Evolutionary conservation across 179 eudicot genomes (phyloP), one percentile per base, ranked within the genome.

Genomic region (Patellifolia procumbens): DNA sequence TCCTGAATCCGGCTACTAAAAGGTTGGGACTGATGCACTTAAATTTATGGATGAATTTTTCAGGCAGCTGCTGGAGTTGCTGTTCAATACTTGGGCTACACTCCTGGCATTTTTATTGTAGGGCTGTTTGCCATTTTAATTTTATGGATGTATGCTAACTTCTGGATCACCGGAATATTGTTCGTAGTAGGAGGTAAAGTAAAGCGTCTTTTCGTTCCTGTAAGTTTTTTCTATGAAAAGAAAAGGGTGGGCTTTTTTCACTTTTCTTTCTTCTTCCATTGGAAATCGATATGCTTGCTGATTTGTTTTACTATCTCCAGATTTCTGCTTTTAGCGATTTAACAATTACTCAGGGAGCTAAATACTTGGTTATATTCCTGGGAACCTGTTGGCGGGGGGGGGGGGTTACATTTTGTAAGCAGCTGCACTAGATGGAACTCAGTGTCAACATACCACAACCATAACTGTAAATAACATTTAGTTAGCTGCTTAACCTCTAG

Each of bases 61-160:
- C 97, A 95, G 99, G 98, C 88, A 37, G 93, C 85, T 80, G 97
- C 98, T 79, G 97, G 91, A 77, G 88, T 76, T 89, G 93, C 97
- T 78, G 86, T 95, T 80, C 94, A 85, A 74, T 93, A 89, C 85
- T 84, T 95, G 89, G 99, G 99, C 73, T 93, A 88, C 81, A 91
- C 98, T 77, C 99, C 99, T 82, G 99, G 99, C 78, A 85, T 93
- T 67, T 94, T 95, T 81, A 95, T 95, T 48, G 97, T 93, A 78
- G 99, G 99, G 70, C 83, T 93, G 32, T 88, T 90, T 86, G 95
- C 99, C 59, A 95, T 93, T 83, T 74, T 95, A 79, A 79, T 91
- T 69, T 80, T 95, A 64, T 95, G 99, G 99, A 91, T 93, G 98
- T 95, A 85, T 87, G 99, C 97, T 70, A 93, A 95, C 89, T 93